Conservation (phyloP, 2,329 filamentous ascomycete genomes). For the Pseudopyricularia cyperi region DNA sequence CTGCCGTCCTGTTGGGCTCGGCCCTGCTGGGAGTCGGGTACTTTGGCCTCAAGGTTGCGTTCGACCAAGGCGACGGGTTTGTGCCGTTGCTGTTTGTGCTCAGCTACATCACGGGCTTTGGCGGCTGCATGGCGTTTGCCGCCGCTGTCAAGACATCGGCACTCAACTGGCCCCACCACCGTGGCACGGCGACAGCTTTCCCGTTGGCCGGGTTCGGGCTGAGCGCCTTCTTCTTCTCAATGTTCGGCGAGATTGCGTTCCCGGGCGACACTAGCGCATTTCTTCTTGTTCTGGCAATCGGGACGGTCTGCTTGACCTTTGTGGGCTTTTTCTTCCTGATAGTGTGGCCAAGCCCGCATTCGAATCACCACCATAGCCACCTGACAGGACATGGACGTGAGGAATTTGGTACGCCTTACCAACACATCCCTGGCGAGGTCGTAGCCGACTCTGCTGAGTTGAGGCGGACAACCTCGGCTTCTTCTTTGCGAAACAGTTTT, state of each 20-base stretch:
- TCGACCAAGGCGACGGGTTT: conserved; percentile 51
- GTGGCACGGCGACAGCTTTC: conserved; percentile 89
- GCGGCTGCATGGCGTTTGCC: conserved; percentile 83
- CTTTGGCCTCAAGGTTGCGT: conserved; percentile 71
- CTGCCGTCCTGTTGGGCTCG: conserved; percentile 64
- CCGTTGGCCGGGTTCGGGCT: conserved; percentile 86
- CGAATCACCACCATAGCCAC: conserved; percentile 17
- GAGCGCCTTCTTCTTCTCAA: conserved; percentile 92
- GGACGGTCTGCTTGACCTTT: conserved; percentile 65
- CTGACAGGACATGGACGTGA: conserved; percentile 14
- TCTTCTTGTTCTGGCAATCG: conserved; percentile 65
- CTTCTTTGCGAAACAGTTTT: conserved; percentile 50
- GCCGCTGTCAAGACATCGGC: conserved; percentile 78
- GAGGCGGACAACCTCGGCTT: conserved; percentile 24
- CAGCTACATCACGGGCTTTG: conserved; percentile 68
- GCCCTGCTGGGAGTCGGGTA: conserved; percentile 67
- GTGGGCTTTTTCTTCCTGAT: conserved; percentile 75
- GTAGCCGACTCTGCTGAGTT: conserved; percentile 23
- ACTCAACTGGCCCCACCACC: conserved; percentile 80
- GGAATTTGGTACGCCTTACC: conserved; percentile 26
- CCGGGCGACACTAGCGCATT: conserved; percentile 74
- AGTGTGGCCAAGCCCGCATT: conserved; percentile 45
- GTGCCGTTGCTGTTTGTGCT: conserved; percentile 61
- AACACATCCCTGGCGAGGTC: conserved; percentile 31
- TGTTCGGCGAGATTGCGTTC: conserved; percentile 63